Conservation (phyloP, 768 basidiomycete genomes). For the Nevesoporus exiguus region DNA sequence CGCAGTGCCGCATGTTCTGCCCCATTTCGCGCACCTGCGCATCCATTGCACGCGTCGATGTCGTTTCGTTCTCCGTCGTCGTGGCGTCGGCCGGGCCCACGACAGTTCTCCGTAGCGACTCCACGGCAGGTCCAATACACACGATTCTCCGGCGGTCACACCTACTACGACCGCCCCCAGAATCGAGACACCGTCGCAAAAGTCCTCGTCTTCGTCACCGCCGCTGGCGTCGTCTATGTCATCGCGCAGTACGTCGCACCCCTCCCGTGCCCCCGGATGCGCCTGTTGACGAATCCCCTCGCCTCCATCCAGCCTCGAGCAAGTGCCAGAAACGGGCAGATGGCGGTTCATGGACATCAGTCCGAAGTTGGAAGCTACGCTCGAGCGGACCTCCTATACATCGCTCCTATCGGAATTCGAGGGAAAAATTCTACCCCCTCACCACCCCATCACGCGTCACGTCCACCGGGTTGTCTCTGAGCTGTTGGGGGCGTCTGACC, state of each 20-base stretch:
- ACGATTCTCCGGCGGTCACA: constrained; percentile 21
- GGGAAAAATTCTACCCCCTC: constrained; percentile 55
- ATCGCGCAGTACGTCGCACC: constrained; percentile 29
- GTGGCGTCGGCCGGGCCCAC: constrained; percentile 2
- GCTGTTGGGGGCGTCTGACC: constrained; percentile 67
- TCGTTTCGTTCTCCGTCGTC: not conserved
- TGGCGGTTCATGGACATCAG: constrained; percentile 85
- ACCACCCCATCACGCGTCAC: constrained; percentile 62
- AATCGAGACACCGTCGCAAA: constrained; percentile 9
- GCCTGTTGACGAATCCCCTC: not conserved
- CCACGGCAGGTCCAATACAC: constrained; percentile 24
- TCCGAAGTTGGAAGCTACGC: constrained; percentile 51
- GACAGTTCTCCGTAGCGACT: constrained; percentile 22
- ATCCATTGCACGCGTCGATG: not conserved
- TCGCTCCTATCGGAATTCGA: constrained; percentile 52
- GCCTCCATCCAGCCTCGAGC: constrained; percentile 58
- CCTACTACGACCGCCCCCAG: constrained; percentile 3
- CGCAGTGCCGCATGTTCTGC: not conserved
- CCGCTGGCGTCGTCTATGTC: constrained; percentile 24
- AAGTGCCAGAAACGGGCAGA: constrained; percentile 81
- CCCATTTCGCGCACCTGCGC: not conserved
- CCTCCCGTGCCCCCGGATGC: not conserved
- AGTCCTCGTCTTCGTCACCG: constrained; percentile 18
- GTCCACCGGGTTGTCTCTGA: constrained; percentile 67
- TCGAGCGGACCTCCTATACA: constrained; percentile 39